Conservation (phyloP, 257 asterid genomes). For the Petunia secreta region DNA sequence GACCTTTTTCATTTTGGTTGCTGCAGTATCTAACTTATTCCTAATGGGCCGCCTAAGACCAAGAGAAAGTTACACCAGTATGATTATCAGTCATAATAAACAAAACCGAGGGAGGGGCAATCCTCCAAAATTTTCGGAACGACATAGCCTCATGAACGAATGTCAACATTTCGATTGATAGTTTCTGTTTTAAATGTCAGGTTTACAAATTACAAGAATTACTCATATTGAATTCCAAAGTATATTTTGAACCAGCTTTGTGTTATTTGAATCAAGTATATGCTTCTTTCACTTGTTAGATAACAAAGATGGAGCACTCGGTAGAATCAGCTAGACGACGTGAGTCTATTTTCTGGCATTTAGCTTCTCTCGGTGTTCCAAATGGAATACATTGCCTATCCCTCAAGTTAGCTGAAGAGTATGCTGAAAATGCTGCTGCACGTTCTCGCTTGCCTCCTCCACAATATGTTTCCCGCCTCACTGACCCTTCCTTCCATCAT, state of each 20-base stretch:
- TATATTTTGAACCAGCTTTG: not conserved
- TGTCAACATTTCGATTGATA: not conserved
- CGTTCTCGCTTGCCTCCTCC: constrained; percentile 78
- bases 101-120: not conserved
- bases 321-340: constrained; percentile 62
- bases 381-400: constrained; percentile 76
- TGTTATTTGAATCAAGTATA: not conserved
- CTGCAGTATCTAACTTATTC: not conserved
- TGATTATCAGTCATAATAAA: not conserved
- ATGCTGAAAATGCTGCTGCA: constrained; percentile 69
- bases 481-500: constrained; percentile 66
- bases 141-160: not conserved
- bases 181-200: not conserved
- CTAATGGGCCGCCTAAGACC: not conserved
- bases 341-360: constrained; percentile 75
- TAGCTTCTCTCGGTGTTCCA: constrained; percentile 80
- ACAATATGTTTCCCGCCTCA: constrained; percentile 61
- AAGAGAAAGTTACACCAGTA: not conserved
- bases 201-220: not conserved
- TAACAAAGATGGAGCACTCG: constrained; percentile 62
- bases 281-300: constrained; percentile 44
- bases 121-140: not conserved
- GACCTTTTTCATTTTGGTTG: not conserved
- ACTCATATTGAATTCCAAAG: not conserved
- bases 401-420: constrained; percentile 79